A percentile compares a stretch with the other conserved stretches of the same genome.
These are phyloP conservation scores for Penicillium psychrosexuale DNA, from an alignment of 2,329 filamentous ascomycete species.

Conservation along the genomic window DNA sequence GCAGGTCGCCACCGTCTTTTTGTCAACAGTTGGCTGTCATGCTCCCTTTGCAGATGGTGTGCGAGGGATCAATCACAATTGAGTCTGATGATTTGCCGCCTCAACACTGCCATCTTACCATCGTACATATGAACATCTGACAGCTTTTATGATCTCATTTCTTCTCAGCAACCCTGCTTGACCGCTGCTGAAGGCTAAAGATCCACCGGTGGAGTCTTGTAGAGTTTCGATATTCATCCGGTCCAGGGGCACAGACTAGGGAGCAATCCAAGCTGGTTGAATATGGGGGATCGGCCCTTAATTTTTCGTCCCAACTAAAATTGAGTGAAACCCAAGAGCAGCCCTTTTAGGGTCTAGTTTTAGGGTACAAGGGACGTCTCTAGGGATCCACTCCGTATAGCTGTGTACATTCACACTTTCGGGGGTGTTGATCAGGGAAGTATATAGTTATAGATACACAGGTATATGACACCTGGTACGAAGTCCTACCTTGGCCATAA, in stretches of 20 bases:
- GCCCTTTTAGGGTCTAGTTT: not conserved
- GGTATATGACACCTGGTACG: not conserved
- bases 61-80: slow-evolving; percentile 8
- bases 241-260: slow-evolving; percentile 22
- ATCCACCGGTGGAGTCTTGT: slow-evolving; percentile 15
- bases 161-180: slow-evolving; percentile 1
- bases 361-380: not conserved
- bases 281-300: slow-evolving; percentile 19
- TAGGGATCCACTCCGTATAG: not conserved
- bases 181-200: slow-evolving; percentile 8
- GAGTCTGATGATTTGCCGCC: not conserved
- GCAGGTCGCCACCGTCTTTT: slow-evolving; percentile 8
- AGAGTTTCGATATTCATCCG: slow-evolving; percentile 5
- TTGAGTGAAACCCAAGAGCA: slow-evolving; percentile 1
- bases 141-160: not conserved
- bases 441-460: not conserved
- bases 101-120: not conserved
- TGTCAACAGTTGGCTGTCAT: slow-evolving; percentile 4
- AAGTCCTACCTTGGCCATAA: not conserved
- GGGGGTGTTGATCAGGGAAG: not conserved
- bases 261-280: slow-evolving; percentile 21
- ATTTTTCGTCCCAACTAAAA: slow-evolving; percentile 10
- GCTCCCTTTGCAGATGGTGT: slow-evolving; percentile 3
- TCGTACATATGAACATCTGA: slow-evolving; percentile 4
- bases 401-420: not conserved